phyloP scores from a whole-genome alignment of 1,284 basidiomycete species.

The Clitocybe nebularis region DNA sequence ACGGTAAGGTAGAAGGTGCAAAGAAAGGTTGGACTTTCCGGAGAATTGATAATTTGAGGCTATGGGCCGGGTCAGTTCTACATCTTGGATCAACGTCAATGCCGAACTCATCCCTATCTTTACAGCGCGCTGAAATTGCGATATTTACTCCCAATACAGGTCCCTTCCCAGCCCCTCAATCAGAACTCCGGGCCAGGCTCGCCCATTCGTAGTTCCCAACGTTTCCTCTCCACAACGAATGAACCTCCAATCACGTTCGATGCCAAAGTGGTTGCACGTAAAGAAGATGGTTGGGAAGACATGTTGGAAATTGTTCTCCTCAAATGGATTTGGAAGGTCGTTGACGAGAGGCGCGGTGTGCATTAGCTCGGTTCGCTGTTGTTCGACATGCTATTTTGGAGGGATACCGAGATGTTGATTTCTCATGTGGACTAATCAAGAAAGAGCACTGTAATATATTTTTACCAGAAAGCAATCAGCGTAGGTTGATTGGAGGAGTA shows the following conservation, averaged over 20 bases:
- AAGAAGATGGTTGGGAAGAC: slow-evolving; percentile 74
- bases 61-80: slow-evolving; percentile 70
- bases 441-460: no score
- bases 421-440: no score
- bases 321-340: slow-evolving; percentile 66
- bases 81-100: neutral
- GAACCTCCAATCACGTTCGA: slow-evolving; percentile 59
- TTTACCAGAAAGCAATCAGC: no score
- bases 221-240: slow-evolving; percentile 14
- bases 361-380: no score
- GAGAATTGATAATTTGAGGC: slow-evolving; percentile 74
- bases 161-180: slow-evolving; percentile 38
- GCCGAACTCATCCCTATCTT: slow-evolving; percentile 2
- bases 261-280: slow-evolving; percentile 65
- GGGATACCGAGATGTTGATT: no score
- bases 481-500: no score
- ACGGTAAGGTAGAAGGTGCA: slow-evolving; percentile 27
- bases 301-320: slow-evolving; percentile 66
- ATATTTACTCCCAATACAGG: slow-evolving; percentile 67
- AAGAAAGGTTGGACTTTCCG: slow-evolving; percentile 76
- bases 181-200: slow-evolving; percentile 16
- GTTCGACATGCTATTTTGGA: no score
- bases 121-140: slow-evolving; percentile 75
- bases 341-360: slow-evolving; percentile 54
- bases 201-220: slow-evolving; percentile 18